Conservation (phyloP, 1,284 basidiomycete genomes). For the Ustilago crameri region DNA sequence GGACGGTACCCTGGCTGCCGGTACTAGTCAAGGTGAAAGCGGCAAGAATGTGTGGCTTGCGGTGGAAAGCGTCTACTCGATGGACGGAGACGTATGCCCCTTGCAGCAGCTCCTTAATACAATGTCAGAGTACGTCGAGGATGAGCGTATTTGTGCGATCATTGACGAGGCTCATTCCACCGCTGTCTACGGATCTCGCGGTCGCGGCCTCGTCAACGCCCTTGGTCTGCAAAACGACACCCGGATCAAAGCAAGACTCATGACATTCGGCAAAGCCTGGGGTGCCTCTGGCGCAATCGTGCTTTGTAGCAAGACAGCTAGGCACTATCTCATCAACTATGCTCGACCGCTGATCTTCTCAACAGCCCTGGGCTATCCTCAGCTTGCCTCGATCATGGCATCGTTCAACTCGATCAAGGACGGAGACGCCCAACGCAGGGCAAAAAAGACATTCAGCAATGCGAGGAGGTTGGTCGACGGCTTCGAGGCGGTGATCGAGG, state of each 20-base stretch:
- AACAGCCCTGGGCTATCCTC: slow-evolving; percentile 51
- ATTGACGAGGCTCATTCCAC: slow-evolving; percentile 86
- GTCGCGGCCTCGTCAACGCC: slow-evolving; percentile 49
- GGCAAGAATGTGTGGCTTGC: slow-evolving; percentile 72
- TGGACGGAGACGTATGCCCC: slow-evolving; percentile 92
- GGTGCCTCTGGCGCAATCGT: slow-evolving; percentile 75
- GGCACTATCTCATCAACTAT: slow-evolving; percentile 90
- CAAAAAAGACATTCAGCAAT: slow-evolving; percentile 14
- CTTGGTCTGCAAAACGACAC: slow-evolving; percentile 28
- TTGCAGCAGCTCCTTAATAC: slow-evolving; percentile 75
- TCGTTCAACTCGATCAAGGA: slow-evolving; percentile 82
- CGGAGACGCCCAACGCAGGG: slow-evolving; percentile 73
- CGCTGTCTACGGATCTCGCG: slow-evolving; percentile 74
- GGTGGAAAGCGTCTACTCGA: slow-evolving; percentile 89
- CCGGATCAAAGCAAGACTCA: slow-evolving; percentile 50
- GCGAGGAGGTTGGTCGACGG: slow-evolving; percentile 11
- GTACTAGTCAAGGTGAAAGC: background rate
- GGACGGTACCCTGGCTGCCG: slow-evolving; percentile 9
- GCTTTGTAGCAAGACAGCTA: slow-evolving; percentile 77
- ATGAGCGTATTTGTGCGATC: slow-evolving; percentile 67
- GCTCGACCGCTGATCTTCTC: slow-evolving; percentile 77
- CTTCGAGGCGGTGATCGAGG: slow-evolving; percentile 19
- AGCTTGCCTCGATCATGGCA: slow-evolving; percentile 75
- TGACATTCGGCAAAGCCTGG: slow-evolving; percentile 66
- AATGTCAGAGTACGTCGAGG: slow-evolving; percentile 75